Evolutionary conservation across 768 basidiomycete species (phyloP), one percentile per base, ranked within the genome.

Genomic region (Hydnum rufescens): DNA sequence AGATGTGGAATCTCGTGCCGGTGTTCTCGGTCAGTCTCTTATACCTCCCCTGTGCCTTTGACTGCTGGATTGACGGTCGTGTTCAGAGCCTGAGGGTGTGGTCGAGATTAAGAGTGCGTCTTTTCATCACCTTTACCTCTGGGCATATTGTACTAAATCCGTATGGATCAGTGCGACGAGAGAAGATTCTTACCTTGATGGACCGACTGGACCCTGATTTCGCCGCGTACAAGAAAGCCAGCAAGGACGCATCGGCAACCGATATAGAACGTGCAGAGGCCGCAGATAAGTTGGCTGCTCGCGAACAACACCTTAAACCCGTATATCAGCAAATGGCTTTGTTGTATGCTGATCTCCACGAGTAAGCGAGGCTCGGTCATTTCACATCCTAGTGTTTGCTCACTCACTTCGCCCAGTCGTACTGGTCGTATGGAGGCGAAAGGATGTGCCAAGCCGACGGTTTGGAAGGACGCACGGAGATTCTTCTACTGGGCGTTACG

Each of bases 351-450:
- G 95, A 99, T 66, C 78, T 95, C 57, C 95, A 93, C 62, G 90
- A 95, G 86, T 89, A 65, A 62, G 86, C 71, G 4, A 18, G n/a
- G n/a, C 43, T 47, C 26, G 18, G 50, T 3, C 5, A 31, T 47
- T 8, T 4, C 26, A 13, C 1, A 28, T 16, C 13, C 8, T 13
- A 28, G 25, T 28, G 13, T 51, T 42, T 52, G 30, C 48, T 26
- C 50, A 54, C 51, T 19, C 52, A 34, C 32, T 5, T 36, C 56
- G n/a, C 42, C 52, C 54, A 93, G 90, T 66, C 87, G 92, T 47
- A 74, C 77, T 43, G 90, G 90, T 47, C 87, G 92, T 46, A 93
- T 95, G 90, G 87, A 95, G 67, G 92, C 92, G 26, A 96, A 96
- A 68, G 89, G 87, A 18, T 92, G 92, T 58, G 92, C 92, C 4